These are phyloP conservation scores for Leccinum disarticulatum DNA, from an alignment of 768 basidiomycete genomes.

Conservation along the genomic window DNA sequence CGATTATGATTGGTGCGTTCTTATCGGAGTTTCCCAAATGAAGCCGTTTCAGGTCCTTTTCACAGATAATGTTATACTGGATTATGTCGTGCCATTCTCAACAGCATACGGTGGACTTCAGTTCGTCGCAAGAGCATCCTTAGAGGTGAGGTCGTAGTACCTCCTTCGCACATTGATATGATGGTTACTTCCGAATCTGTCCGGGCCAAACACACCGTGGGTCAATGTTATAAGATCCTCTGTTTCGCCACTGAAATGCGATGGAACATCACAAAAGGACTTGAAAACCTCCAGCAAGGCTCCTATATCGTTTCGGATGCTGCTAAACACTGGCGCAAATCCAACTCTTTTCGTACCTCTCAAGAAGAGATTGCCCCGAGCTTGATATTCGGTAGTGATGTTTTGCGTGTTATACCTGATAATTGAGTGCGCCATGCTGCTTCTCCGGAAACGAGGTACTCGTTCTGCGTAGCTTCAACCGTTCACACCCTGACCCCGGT, in stretches of 20 bases:
- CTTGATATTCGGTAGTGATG: constrained; percentile 14
- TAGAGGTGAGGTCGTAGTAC: not conserved
- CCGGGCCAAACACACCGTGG: constrained; percentile 17
- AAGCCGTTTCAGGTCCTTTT: too few species aligned
- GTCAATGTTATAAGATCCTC: constrained; percentile 30
- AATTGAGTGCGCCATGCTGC: not conserved
- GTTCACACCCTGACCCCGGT: not conserved
- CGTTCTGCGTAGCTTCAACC: not conserved
- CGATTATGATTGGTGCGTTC: too few species aligned
- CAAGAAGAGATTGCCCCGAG: not conserved
- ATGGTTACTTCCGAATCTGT: not conserved
- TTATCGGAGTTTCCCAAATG: too few species aligned
- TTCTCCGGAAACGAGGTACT: constrained; percentile 7
- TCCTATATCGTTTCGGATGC: constrained; percentile 17
- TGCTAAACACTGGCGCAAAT: not conserved
- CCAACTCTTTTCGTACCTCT: not conserved
- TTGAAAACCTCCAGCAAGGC: constrained; percentile 15
- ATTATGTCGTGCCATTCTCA: too few species aligned
- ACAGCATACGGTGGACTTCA: too few species aligned
- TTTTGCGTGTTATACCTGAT: constrained; percentile 20
- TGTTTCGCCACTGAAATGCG: constrained; percentile 29
- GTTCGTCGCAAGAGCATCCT: too few species aligned
- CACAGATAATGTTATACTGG: too few species aligned
- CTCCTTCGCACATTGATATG: not conserved
- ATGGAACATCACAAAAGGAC: constrained; percentile 19